Conservation (phyloP, 257 asterid genomes). For the Agastache rugosa region DNA sequence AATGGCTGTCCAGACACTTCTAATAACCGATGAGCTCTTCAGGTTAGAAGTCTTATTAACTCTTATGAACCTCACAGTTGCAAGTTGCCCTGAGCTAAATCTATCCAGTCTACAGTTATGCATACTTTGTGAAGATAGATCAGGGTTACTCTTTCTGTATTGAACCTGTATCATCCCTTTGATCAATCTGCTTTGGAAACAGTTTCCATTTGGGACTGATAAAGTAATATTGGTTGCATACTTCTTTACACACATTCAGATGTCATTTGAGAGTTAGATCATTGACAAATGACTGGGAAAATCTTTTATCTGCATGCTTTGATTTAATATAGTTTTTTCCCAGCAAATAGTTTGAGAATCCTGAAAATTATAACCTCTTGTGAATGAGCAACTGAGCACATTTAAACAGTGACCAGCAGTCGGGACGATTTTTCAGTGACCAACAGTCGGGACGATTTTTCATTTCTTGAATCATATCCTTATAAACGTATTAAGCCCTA, state of each 20-base stretch:
- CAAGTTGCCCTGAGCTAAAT: background rate
- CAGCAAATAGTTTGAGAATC: background rate
- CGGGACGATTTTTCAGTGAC: background rate
- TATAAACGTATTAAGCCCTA: background rate
- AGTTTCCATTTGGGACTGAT: background rate
- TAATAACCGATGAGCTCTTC: slow-evolving; percentile 92
- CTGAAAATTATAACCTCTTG: background rate
- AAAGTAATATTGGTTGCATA: background rate
- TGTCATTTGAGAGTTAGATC: background rate
- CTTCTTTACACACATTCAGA: background rate
- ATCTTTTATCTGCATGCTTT: background rate
- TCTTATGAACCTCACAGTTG: background rate
- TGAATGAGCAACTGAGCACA: background rate
- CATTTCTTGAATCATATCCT: background rate
- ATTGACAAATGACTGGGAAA: background rate
- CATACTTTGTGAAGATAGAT: background rate
- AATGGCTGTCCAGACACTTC: slow-evolving; percentile 96
- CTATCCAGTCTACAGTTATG: background rate
- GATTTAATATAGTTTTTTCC: background rate
- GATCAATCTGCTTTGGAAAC: background rate
- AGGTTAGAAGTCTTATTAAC: slow-evolving; percentile 52
- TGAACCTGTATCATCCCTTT: background rate
- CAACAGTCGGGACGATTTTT: background rate
- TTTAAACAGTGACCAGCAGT: background rate
- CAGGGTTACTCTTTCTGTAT: background rate